These are phyloP conservation scores for Trichoderma atrobrunneum DNA, from an alignment of 2,329 filamentous ascomycete species.

Conservation along the genomic window DNA sequence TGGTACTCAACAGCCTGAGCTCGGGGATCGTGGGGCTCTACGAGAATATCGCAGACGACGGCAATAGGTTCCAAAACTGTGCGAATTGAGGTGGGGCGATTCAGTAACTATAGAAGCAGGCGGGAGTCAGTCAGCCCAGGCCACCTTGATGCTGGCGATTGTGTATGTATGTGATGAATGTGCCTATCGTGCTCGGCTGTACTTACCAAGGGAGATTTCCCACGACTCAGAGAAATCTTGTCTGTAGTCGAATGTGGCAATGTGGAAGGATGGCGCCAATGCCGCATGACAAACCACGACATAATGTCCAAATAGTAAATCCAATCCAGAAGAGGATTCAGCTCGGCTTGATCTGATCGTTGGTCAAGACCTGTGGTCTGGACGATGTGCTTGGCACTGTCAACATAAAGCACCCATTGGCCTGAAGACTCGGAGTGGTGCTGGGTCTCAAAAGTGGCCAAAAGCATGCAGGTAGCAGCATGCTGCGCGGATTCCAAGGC, in stretches of 20 bases:
- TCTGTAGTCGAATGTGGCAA: background rate
- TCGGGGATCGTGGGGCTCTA: background rate
- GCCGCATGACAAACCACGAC: background rate
- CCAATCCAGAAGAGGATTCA: background rate
- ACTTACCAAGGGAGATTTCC: background rate
- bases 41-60: background rate
- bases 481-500: background rate
- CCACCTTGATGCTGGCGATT: background rate
- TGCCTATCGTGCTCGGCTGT: background rate
- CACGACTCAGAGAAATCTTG: background rate
- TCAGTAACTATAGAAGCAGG: background rate
- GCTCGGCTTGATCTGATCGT: background rate
- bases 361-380: background rate
- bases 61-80: background rate
- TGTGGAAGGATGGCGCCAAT: constrained; percentile 1
- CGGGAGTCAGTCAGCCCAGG: background rate
- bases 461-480: background rate
- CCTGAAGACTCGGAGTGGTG: background rate
- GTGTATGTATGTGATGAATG: background rate
- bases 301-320: background rate
- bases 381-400: background rate
- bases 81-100: background rate
- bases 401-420: background rate
- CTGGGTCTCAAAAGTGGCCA: background rate
- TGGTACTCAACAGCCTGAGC: background rate